Evolutionary conservation across 192 early-diverging fungal genomes (phyloP), one percentile per base, ranked within the genome.

Genomic region (Backusella liffmaniae): DNA sequence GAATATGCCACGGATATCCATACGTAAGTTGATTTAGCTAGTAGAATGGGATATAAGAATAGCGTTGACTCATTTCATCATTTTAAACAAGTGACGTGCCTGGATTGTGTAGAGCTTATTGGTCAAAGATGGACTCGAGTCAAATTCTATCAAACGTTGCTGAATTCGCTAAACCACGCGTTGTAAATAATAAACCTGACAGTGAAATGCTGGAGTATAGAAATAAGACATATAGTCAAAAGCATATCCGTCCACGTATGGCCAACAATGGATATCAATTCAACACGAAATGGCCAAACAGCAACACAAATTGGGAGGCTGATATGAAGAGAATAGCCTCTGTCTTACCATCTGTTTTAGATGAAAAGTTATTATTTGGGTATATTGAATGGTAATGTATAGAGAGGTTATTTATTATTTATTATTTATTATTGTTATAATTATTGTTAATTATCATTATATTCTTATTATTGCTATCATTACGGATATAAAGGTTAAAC

Each of bases 341-440:
- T 37, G 51, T 73, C 13, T 51, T 56, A 26, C 29, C 51, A 39
- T 73, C 46, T 36, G 34, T 41, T 4, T 16, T 73, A 3, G 46
- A 73, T 26, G 21, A 35, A 35, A 30, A 16, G 9, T 4, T 37
- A 8, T 4, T 18, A 51, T 59, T 73, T 26, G 46, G 30, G 4
- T 73, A 37, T 37, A n/a, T 73, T 32, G 72, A 73, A 23, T 59
- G 46, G 49, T 73, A 37, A 74, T 29, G n/a, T 39, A 65, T 5
- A 62, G 37, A 59, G 30, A 39, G 13, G 0, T 9, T 34, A 53
- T 15, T n/a, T 72, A 46, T 72, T 16, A 51, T 32, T 32, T n/a
- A n/a, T n/a, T n/a, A 23, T 35, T 6, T 35, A 37, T 37, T 37
- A 8, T 37, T 34, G 16, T n/a, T 18, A 34, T 26, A 26, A 59